Evolutionary conservation across 495 filamentous ascomycete species (phyloP).

Genomic region (Hypoxylon perforatum): DNA sequence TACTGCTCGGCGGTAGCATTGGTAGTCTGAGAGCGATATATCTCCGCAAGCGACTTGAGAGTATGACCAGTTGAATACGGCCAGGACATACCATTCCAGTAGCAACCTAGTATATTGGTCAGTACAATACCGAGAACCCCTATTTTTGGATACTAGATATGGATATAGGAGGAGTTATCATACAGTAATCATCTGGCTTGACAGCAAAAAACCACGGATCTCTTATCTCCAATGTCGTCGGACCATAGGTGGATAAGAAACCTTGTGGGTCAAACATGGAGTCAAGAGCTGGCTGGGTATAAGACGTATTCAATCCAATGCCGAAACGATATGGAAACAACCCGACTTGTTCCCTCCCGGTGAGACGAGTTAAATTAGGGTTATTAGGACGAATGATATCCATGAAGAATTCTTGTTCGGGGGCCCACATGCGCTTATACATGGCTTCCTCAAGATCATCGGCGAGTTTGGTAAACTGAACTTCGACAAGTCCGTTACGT

Average conservation of each 20-base stretch:
- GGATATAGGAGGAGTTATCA: not conserved
- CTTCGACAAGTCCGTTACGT: slow-evolving; percentile 39
- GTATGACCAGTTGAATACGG: slow-evolving; percentile 55
- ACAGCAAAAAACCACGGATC: slow-evolving; percentile 54
- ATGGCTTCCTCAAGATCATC: slow-evolving; percentile 50
- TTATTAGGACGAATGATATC: slow-evolving; percentile 51
- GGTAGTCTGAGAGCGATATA: slow-evolving; percentile 48
- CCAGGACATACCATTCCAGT: slow-evolving; percentile 61
- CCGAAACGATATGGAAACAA: slow-evolving; percentile 57
- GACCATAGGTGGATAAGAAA: slow-evolving; percentile 55
- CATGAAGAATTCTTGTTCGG: slow-evolving; percentile 57
- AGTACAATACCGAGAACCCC: not conserved
- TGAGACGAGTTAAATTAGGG: slow-evolving; percentile 49
- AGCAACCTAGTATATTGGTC: slow-evolving; percentile 44
- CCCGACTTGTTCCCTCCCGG: slow-evolving; percentile 56
- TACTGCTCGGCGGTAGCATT: slow-evolving; percentile 50
- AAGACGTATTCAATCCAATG: slow-evolving; percentile 48
- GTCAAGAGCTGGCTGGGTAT: slow-evolving; percentile 47
- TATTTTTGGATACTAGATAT: not conserved
- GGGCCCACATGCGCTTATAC: slow-evolving; percentile 52
- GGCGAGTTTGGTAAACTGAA: slow-evolving; percentile 48
- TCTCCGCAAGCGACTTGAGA: slow-evolving; percentile 48
- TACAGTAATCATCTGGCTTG: slow-evolving; percentile 54
- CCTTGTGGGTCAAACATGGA: slow-evolving; percentile 50
- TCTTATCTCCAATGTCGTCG: slow-evolving; percentile 56